These are phyloP conservation scores for Priceomyces castillae DNA, from an alignment of 805 yeast species.

Conservation along the genomic window DNA sequence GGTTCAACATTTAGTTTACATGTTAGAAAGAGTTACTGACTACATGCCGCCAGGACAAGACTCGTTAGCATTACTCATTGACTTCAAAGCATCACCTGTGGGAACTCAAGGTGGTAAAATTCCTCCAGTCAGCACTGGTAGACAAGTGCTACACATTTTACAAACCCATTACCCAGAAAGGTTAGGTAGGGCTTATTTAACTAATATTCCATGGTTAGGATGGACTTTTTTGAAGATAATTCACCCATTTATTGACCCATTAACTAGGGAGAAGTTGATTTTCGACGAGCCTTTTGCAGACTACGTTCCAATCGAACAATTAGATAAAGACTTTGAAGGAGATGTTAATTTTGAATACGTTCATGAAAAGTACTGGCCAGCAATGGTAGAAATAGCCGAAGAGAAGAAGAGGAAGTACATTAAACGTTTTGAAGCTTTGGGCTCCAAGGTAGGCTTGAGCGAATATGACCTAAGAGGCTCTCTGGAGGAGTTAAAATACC, in stretches of 20 bases:
- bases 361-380: conserved; percentile 79
- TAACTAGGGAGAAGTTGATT: conserved; percentile 89
- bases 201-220: conserved; percentile 92
- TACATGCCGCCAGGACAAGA: conserved; percentile 98
- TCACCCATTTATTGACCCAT: conserved; percentile 94
- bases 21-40: conserved; percentile 89
- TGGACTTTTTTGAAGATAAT: conserved; percentile 90
- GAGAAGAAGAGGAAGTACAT: conserved; percentile 61
- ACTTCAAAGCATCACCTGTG: conserved; percentile 78
- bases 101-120: conserved; percentile 61
- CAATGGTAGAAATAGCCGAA: conserved; percentile 57
- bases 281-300: conserved; percentile 85
- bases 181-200: conserved; percentile 85
- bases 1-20: conserved; percentile 92
- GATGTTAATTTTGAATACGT: conserved; percentile 76
- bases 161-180: conserved; percentile 98
- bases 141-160: conserved; percentile 86
- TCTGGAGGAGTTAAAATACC: conserved; percentile 26
- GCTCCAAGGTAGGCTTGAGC: conserved; percentile 67
- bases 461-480: conserved; percentile 71
- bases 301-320: conserved; percentile 77
- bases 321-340: conserved; percentile 86
- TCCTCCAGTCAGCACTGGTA: conserved; percentile 86
- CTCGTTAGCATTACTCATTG: conserved; percentile 84
- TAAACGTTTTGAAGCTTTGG: conserved; percentile 68